A percentile compares a stretch with the other conserved stretches of the same genome.
These are phyloP conservation scores for Boletellus emodensis DNA, from an alignment of 768 basidiomycete species.

Conservation along the genomic window DNA sequence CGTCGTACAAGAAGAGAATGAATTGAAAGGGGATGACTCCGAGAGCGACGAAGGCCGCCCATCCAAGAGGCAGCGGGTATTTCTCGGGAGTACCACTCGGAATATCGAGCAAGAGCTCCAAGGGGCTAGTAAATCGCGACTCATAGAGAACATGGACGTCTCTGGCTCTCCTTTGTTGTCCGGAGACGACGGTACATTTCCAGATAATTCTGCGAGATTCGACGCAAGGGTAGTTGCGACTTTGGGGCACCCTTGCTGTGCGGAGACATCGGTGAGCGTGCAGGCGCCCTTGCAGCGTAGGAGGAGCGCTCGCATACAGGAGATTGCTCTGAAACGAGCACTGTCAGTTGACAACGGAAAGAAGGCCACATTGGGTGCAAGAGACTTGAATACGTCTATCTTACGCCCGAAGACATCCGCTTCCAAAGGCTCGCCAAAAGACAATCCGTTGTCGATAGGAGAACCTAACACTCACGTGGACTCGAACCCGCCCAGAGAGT, in stretches of 20 bases:
- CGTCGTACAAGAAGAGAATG: constrained; percentile 27
- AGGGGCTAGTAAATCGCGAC: constrained; percentile 11
- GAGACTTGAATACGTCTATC: constrained; percentile 6
- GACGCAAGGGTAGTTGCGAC: not conserved
- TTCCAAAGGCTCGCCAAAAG: not conserved
- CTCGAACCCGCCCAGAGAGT: constrained; percentile 8
- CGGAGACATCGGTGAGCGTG: not conserved
- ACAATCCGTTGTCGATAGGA: not conserved
- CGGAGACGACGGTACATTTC: not conserved
- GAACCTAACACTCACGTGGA: not conserved
- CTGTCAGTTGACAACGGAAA: constrained; percentile 4
- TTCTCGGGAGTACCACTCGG: not conserved
- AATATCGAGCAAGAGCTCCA: not conserved
- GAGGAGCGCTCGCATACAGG: constrained; percentile 24
- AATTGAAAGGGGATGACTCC: constrained; percentile 6
- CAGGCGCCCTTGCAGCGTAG: constrained; percentile 10
- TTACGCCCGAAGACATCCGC: constrained; percentile 11
- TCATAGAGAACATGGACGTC: constrained; percentile 26
- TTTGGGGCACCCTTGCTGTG: not conserved
- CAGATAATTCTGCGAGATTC: not conserved
- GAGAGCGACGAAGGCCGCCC: constrained; percentile 13
- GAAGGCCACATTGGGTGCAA: not conserved
- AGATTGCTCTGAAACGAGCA: constrained; percentile 10
- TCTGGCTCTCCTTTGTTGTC: constrained; percentile 24
- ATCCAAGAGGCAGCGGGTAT: constrained; percentile 21